Percentiles rank a stretch among this genome's conserved stretches.
These are phyloP conservation scores for Ligustrum vulgare DNA, from an alignment of 257 asterid genomes.

Conservation along the genomic window DNA sequence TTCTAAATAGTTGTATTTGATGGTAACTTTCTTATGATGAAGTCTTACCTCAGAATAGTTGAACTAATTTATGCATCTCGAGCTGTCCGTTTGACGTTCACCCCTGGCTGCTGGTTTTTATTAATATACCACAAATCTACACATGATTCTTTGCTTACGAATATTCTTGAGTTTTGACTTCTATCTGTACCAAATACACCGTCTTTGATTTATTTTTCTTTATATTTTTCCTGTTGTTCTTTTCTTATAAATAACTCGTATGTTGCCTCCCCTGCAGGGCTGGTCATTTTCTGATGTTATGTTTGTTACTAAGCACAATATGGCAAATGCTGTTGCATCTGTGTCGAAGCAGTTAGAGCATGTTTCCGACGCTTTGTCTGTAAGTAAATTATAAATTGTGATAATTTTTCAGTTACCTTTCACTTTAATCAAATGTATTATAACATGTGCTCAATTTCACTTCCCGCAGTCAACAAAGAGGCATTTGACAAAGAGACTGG, in stretches of 20 bases:
- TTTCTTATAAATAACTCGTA: background rate
- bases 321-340: constrained; percentile 79
- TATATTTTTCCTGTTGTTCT: background rate
- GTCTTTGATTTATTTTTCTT: background rate
- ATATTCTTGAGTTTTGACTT: constrained; percentile 6
- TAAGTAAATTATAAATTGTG: constrained; percentile 36
- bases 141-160: background rate
- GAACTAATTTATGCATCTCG: background rate
- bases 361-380: constrained; percentile 72
- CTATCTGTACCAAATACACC: background rate
- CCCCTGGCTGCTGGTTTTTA: background rate
- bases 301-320: constrained; percentile 77
- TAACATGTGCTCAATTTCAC: constrained; percentile 9
- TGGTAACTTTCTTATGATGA: background rate
- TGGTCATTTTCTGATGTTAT: constrained; percentile 72
- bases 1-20: background rate
- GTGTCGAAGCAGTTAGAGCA: constrained; percentile 77
- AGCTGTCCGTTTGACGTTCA: background rate
- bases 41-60: background rate
- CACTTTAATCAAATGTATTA: background rate
- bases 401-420: constrained; percentile 8
- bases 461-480: constrained; percentile 65
- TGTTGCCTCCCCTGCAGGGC: constrained; percentile 43
- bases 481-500: constrained; percentile 69
- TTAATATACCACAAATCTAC: background rate